Percentiles rank a stretch among this genome's conserved stretches.
Conservation (phyloP, 495 filamentous ascomycete genomes). For the Xylaria palmicola region DNA sequence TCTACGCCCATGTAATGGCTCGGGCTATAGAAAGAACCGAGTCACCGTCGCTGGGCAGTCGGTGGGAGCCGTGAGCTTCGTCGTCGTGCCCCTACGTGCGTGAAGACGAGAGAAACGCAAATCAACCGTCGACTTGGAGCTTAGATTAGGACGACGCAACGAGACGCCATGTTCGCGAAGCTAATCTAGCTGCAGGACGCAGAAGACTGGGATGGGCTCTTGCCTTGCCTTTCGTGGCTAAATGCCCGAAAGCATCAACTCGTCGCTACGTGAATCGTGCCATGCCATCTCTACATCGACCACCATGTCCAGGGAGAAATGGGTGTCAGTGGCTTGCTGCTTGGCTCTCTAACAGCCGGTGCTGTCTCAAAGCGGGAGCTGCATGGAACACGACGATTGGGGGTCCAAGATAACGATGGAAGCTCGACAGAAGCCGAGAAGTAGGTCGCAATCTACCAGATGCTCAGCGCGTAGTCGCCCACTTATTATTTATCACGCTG, state of each 20-base stretch:
- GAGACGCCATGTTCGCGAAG: background rate
- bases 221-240: conserved; percentile 10
- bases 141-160: background rate
- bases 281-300: background rate
- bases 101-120: too few relatives aligned
- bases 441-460: background rate
- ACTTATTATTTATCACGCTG: conserved; percentile 1
- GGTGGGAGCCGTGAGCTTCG: background rate
- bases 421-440: conserved; percentile 29
- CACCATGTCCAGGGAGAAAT: background rate
- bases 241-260: conserved; percentile 6
- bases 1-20: background rate
- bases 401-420: conserved; percentile 34
- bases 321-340: conserved; percentile 9
- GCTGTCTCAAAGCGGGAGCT: conserved; percentile 32
- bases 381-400: conserved; percentile 30
- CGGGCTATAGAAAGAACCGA: background rate
- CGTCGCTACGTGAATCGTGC: conserved; percentile 6
- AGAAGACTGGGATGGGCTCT: conserved; percentile 5
- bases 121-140: background rate
- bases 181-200: conserved; percentile 13
- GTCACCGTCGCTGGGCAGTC: background rate
- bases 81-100: background rate
- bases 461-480: background rate
- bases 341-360: conserved; percentile 13